Base-by-base conservation (phyloP, 192 early-diverging fungal genomes). In the Coemansia sp. region DNA sequence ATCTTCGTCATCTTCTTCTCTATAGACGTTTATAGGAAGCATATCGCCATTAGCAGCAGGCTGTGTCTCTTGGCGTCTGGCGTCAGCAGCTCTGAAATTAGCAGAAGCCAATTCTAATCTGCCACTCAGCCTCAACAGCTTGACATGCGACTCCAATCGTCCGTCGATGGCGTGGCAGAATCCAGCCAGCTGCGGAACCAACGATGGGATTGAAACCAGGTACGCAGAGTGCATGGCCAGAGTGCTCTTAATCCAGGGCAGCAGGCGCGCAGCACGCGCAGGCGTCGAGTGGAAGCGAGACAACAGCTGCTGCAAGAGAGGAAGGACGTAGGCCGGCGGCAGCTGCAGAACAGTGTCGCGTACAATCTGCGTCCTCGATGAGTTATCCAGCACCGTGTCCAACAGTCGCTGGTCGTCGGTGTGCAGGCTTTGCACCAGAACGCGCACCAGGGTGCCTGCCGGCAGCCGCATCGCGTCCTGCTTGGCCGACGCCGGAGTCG, bases 231-330 rank as follows among this genome's bases (percentile, higher is more conserved):
- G 81, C 36, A 75, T 27, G 0, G 73, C 61, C 53, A 83, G 50
- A 1, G 70, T 70, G 67, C 36, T 60, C 31, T 72, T 69, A 39
- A 83, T 68, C 81, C 81, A 83, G 1, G 73, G 72, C 12, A 83
- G 56, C 29, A 83, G 69, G 60, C 75, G 61, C 1, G 42, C 15
- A 40, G 81, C 81, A 2, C 76, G 64, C 2, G 42, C 44, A 2
- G 81, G 76, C 6, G 51, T 66, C 2, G 65, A 6, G 4, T 78
- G 76, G 69, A 83, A 72, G 38, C 81, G 69, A 40, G 66, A 60
- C 64, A 83, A 72, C 41, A 83, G 70, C 67, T 83, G 81, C 76
- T 83, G 81, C 45, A 83, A 10, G 19, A 83, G 68, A 1, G 76
- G 67, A 19, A 78, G 36, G 34, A 78, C 73, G 42, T 83, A 83